Percentiles rank a stretch among this genome's conserved stretches.
These are phyloP conservation scores for Vitis riparia DNA, from an alignment of 164 flowering plant species.

Conservation along the genomic window DNA sequence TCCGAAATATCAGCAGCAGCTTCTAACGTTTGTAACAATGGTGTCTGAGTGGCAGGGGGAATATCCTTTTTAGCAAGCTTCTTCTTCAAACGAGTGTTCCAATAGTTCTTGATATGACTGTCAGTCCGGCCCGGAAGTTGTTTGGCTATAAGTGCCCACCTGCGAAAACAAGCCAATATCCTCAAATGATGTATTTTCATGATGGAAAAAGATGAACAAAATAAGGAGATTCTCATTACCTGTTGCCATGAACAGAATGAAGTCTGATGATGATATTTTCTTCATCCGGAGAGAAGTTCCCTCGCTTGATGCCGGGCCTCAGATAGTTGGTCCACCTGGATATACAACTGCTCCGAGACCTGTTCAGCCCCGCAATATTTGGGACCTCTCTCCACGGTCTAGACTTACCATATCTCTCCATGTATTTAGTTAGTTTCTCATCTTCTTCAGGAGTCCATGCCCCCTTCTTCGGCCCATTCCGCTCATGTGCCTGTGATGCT, in stretches of 20 bases:
- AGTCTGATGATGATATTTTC: background rate
- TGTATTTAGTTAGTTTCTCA: background rate
- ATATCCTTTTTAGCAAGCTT: no score
- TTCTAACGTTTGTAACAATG: no score
- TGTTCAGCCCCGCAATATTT: background rate
- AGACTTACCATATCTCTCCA: background rate
- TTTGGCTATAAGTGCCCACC: background rate
- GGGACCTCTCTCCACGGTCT: constrained; percentile 4
- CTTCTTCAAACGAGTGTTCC: background rate
- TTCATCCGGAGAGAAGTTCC: background rate
- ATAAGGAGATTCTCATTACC: background rate
- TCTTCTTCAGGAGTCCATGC: background rate
- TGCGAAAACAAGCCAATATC: background rate
- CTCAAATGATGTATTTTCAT: background rate
- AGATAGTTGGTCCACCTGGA: constrained; percentile 1
- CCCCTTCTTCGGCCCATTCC: constrained; percentile 7
- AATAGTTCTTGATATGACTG: background rate
- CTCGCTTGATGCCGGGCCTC: constrained; percentile 4
- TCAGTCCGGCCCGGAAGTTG: background rate
- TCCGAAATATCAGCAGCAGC: no score
- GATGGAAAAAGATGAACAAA: background rate
- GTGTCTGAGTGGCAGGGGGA: no score
- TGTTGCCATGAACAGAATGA: background rate
- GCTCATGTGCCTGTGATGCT: no score
- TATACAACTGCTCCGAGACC: background rate